phyloP scores from a whole-genome alignment of 2,329 filamentous ascomycete species.

The Periconia macrospinosa region DNA sequence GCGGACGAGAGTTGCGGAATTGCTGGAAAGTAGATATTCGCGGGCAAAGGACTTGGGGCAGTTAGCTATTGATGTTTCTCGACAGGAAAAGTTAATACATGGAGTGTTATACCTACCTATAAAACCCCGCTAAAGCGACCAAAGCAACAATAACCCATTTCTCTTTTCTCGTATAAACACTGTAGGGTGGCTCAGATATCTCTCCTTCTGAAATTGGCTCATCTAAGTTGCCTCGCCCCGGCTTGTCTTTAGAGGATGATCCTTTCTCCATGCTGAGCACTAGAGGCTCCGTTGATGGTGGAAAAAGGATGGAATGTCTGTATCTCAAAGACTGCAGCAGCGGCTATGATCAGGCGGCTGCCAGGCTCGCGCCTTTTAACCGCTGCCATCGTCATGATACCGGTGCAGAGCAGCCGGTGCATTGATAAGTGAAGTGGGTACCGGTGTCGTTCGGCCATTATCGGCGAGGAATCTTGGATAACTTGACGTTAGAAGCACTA shows the following conservation, averaged over 20 bases:
- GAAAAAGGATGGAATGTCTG: neutral
- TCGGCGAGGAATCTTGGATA: neutral
- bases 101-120: constrained; percentile 17
- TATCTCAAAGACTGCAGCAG: neutral
- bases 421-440: neutral
- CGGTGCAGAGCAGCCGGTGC: neutral
- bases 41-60: constrained; percentile 40
- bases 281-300: neutral
- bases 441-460: neutral
- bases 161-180: constrained; percentile 30
- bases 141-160: constrained; percentile 36
- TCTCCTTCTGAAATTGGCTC: constrained; percentile 14
- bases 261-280: neutral
- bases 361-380: neutral
- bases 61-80: neutral
- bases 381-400: neutral
- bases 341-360: neutral
- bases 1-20: constrained; percentile 37
- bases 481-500: neutral
- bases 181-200: constrained; percentile 24
- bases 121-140: constrained; percentile 34
- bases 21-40: constrained; percentile 44
- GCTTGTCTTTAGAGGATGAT: constrained; percentile 8
- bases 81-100: neutral
- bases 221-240: constrained; percentile 15